These are phyloP conservation scores for Malania oleifera DNA, from an alignment of 164 flowering plant species.

Conservation along the genomic window DNA sequence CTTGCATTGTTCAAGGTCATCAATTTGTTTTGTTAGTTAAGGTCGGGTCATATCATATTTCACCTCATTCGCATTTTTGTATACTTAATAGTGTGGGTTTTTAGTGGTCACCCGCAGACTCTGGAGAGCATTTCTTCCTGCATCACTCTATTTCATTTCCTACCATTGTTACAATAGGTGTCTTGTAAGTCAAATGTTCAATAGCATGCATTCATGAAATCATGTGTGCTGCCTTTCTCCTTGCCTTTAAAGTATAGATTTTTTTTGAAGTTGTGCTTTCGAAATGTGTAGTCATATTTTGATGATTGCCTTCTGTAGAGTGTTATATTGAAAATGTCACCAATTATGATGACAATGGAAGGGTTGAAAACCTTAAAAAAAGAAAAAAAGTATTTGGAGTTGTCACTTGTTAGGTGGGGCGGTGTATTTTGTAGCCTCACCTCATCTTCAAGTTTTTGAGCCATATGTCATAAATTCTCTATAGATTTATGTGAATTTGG, in stretches of 20 bases:
- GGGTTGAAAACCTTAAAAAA: too few relatives aligned
- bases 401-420: slow-evolving; percentile 8
- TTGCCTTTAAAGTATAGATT: slow-evolving; percentile 1
- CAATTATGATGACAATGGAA: slow-evolving; percentile 18
- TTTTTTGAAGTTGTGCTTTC: background rate
- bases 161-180: background rate
- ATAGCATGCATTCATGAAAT: slow-evolving; percentile 19
- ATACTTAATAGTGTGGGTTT: background rate
- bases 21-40: background rate
- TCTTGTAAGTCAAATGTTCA: slow-evolving; percentile 7
- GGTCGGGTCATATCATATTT: slow-evolving; percentile 1
- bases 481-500: background rate
- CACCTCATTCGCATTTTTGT: background rate
- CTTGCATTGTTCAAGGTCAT: slow-evolving; percentile 9
- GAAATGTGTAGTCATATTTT: slow-evolving; percentile 6
- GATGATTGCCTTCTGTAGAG: slow-evolving; percentile 6
- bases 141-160: slow-evolving; percentile 2
- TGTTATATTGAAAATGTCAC: slow-evolving; percentile 7
- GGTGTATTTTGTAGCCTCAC: slow-evolving; percentile 10
- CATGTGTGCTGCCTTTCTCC: slow-evolving; percentile 2
- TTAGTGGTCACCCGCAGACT: slow-evolving; percentile 6
- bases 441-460: background rate
- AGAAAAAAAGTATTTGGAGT: background rate
- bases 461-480: background rate
- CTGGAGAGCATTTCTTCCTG: slow-evolving; percentile 7